Percentiles rank a stretch among this genome's conserved stretches.
Evolutionary conservation across 768 basidiomycete genomes (phyloP).

Genomic region (Amanita exitialis): DNA sequence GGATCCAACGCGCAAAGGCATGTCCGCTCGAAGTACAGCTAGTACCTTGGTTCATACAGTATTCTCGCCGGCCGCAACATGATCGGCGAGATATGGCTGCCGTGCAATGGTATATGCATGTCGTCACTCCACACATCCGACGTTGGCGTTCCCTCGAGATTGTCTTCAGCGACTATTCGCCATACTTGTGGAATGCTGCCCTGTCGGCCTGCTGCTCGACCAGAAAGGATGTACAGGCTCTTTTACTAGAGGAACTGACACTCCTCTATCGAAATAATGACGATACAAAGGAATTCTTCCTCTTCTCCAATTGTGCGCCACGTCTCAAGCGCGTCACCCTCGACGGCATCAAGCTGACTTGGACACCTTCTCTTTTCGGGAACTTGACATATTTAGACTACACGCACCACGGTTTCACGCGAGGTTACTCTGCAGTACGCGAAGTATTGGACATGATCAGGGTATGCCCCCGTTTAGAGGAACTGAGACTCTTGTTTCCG

Average conservation of each 20-base stretch:
- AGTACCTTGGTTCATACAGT: conserved; percentile 19
- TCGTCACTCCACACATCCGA: conserved; percentile 39
- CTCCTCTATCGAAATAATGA: conserved; percentile 57
- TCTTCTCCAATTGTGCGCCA: conserved; percentile 56
- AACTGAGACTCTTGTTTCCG: conserved; percentile 48
- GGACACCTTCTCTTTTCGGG: conserved; percentile 52
- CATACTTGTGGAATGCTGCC: conserved; percentile 61
- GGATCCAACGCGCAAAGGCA: conserved; percentile 47
- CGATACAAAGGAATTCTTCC: conserved; percentile 53
- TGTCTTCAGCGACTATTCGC: conserved; percentile 41
- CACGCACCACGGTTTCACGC: conserved; percentile 61
- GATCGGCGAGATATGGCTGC: conserved; percentile 30
- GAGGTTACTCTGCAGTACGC: conserved; percentile 40
- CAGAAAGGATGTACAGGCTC: conserved; percentile 23
- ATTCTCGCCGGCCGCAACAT: conserved; percentile 15
- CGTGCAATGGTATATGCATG: conserved; percentile 54
- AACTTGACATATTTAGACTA: conserved; percentile 60
- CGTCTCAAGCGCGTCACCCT: conserved; percentile 42
- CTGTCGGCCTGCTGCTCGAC: conserved; percentile 42
- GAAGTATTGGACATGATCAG: conserved; percentile 51
- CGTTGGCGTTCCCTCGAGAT: conserved; percentile 58
- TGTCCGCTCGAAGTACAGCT: conserved; percentile 56
- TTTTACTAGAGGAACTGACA: conserved; percentile 40
- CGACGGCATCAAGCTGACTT: conserved; percentile 55
- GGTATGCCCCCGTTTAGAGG: conserved; percentile 40